Evolutionary conservation across 2,329 filamentous ascomycete species (phyloP), one percentile per base, ranked within the genome.

Genomic region (Venturia oleaginea): DNA sequence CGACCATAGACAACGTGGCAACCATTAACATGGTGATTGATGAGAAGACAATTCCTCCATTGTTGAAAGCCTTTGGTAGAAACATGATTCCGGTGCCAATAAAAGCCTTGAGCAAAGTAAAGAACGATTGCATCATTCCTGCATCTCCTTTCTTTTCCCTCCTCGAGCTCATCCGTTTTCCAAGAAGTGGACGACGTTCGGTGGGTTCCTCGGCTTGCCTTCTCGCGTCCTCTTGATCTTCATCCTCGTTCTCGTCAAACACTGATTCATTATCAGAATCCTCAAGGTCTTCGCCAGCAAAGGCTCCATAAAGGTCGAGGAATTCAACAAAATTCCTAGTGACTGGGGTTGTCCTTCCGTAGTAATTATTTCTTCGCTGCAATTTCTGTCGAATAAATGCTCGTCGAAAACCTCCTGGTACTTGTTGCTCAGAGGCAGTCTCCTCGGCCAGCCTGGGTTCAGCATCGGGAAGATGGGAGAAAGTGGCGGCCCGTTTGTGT

Each of bases 61-160:
- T 92, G 70, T 85, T 84, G 76, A 91, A 92, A 0, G 89, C 89
- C 71, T 90, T 91, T 59, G 89, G 89, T 55, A 92, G 74, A 71
- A 92, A 92, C 85, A 92, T 90, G 73, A 92, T 91, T 66, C 89
- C 89, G 0, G 89, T 92, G 59, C 89, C 89, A 63, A 92, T 83
- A 70, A 92, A 92, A 1, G 89, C 88, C 73, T 92, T 92, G 62
- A 92, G 78, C 11, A 91, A 78, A 0, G 88, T 92, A 73, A 91
- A 91, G 75, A 92, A 92, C 0, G 89, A 87, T 76, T 90, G 89
- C 46, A 82, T 76, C n/a, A 83, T 87, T 62, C 83, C 82, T 1
- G 89, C 87, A 69, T 89, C 86, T 24, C 86, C 87, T 42, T 82
- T 77, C 24, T 61, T 51, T 22, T 55, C 63, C 43, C 61, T 43